These are phyloP conservation scores for Blumeriella jaapii DNA, from an alignment of 2,329 filamentous ascomycete genomes.

Conservation along the genomic window DNA sequence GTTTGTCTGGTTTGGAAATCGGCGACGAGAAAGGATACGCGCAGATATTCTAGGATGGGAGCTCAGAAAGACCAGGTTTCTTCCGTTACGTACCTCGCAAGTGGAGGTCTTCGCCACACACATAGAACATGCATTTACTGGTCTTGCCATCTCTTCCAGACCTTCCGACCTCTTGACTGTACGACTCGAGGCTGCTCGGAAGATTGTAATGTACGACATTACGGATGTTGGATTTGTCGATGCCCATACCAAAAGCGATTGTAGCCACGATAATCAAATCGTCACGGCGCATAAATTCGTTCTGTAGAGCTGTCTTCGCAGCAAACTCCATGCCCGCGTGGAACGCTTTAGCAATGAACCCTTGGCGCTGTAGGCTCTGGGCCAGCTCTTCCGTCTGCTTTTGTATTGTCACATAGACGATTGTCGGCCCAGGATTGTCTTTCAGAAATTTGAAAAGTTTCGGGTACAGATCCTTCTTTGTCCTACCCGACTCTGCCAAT, in stretches of 20 bases:
- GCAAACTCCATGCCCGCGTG: constrained; percentile 39
- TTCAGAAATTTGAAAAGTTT: constrained; percentile 37
- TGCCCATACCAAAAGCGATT: constrained; percentile 49
- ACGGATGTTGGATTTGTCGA: constrained; percentile 43
- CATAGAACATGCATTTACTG: constrained; percentile 45
- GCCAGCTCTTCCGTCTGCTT: constrained; percentile 38
- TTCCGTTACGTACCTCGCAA: too few species aligned
- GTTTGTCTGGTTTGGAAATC: too few species aligned
- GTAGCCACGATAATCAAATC: constrained; percentile 41
- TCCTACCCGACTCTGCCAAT: constrained; percentile 34
- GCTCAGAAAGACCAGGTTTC: too few species aligned
- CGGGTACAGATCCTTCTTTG: constrained; percentile 34
- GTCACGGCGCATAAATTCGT: constrained; percentile 38
- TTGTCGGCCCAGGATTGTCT: constrained; percentile 40
- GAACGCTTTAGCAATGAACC: constrained; percentile 35
- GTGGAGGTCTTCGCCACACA: constrained; percentile 46
- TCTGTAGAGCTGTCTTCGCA: constrained; percentile 36
- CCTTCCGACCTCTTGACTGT: constrained; percentile 45
- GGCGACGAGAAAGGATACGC: too few species aligned
- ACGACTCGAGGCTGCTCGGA: constrained; percentile 41
- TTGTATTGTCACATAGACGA: constrained; percentile 50
- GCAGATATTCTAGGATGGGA: too few species aligned
- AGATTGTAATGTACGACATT: constrained; percentile 43
- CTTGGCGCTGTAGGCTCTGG: constrained; percentile 26
- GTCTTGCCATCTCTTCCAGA: constrained; percentile 41